phyloP scores from a whole-genome alignment of 345 rosid genomes.

The Dimocarpus longan region DNA sequence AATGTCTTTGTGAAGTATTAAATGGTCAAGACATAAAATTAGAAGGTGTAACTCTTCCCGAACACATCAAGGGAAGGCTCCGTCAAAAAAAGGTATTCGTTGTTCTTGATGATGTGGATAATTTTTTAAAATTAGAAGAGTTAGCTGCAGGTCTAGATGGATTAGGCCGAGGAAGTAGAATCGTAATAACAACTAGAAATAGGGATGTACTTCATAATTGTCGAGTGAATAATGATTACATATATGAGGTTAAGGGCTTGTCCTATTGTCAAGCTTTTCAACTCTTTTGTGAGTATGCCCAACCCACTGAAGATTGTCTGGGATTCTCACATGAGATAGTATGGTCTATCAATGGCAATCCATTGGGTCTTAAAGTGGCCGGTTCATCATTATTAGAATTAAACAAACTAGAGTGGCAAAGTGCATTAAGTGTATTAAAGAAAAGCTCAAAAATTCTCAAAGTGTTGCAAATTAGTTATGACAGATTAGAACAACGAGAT shows the following conservation, averaged over 20 bases:
- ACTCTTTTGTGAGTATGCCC: not conserved
- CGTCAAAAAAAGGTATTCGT: conserved; percentile 19
- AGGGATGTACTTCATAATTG: not conserved
- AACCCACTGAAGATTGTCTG: not conserved
- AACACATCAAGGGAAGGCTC: conserved; percentile 19
- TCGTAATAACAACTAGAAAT: conserved; percentile 13
- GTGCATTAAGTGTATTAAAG: not conserved
- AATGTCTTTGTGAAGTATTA: not conserved
- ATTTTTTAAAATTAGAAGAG: conserved; percentile 19
- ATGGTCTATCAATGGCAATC: not conserved
- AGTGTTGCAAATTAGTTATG: conserved; percentile 15
- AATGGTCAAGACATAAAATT: not conserved
- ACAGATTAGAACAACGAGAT: not conserved
- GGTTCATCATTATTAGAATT: not conserved
- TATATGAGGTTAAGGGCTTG: not conserved
- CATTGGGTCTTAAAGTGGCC: conserved; percentile 9
- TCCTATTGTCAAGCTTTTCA: not conserved
- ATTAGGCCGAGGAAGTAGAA: conserved; percentile 16
- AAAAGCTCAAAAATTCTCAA: not conserved
- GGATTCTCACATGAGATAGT: not conserved
- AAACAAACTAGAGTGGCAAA: not conserved
- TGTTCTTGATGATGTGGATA: conserved; percentile 34
- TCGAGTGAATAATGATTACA: not conserved
- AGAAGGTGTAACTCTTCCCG: not conserved
- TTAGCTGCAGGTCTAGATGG: not conserved